These are phyloP conservation scores for Aspergillus viridinutans DNA, from an alignment of 2,329 filamentous ascomycete species.

Conservation along the genomic window DNA sequence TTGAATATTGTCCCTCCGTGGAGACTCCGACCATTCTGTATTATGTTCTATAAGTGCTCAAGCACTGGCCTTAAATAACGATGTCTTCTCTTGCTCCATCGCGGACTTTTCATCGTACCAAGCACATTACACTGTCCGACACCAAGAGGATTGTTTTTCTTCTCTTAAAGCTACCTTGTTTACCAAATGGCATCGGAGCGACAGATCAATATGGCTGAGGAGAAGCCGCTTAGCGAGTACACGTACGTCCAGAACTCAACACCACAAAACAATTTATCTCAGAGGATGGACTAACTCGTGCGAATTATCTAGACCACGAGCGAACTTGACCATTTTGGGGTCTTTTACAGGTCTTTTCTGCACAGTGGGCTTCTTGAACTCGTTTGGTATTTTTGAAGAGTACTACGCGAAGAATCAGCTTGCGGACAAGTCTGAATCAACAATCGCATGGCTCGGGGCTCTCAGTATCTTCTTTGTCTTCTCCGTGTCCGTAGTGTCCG, in stretches of 20 bases:
- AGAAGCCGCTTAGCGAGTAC: slow-evolving; percentile 17
- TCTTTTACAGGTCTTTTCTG: slow-evolving; percentile 31
- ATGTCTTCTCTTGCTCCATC: not conserved
- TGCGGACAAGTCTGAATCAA: slow-evolving; percentile 21
- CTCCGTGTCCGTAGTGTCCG: slow-evolving; percentile 22
- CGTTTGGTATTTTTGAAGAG: slow-evolving; percentile 34
- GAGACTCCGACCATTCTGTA: not conserved
- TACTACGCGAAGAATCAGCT: slow-evolving; percentile 28
- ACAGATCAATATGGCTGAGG: not conserved
- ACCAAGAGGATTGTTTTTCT: too few relatives aligned
- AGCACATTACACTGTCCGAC: not conserved
- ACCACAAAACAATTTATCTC: not conserved
- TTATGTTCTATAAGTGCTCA: too few relatives aligned
- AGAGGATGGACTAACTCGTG: not conserved
- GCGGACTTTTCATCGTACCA: not conserved
- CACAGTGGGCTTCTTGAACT: slow-evolving; percentile 36
- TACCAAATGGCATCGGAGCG: not conserved
- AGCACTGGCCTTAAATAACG: too few relatives aligned
- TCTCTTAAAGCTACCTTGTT: not conserved
- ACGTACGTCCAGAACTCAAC: slow-evolving; percentile 13
- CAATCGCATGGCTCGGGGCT: slow-evolving; percentile 34
- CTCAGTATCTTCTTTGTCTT: slow-evolving; percentile 31
- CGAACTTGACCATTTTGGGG: slow-evolving; percentile 27
- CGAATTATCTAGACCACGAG: slow-evolving; percentile 14
- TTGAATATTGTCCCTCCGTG: not conserved